Evolutionary conservation across 306 rosid genomes (phyloP).

Genomic region (Spatholobus suberectus): DNA sequence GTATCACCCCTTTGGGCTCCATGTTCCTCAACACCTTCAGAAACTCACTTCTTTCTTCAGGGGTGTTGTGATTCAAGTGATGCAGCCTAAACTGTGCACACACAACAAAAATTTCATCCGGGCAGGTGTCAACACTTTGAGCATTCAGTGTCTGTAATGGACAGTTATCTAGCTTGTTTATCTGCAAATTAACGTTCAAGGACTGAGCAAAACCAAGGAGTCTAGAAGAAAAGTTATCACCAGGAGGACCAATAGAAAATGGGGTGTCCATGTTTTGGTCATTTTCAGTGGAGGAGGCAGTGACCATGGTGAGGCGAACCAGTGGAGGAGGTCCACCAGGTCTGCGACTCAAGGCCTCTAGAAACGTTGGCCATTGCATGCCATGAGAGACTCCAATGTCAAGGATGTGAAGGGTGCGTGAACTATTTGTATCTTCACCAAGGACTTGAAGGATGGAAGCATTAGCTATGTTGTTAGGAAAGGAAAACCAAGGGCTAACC

Average conservation of each 20-base stretch:
- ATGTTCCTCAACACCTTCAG: conserved; percentile 56
- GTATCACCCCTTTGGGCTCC: conserved; percentile 79
- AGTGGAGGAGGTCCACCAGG: conserved; percentile 86
- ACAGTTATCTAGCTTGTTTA: conserved; percentile 65
- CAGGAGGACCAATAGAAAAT: conserved; percentile 80
- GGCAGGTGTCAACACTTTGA: conserved; percentile 48
- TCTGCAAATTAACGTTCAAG: conserved; percentile 69
- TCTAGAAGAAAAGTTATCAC: conserved; percentile 65
- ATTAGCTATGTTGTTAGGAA: conserved; percentile 84
- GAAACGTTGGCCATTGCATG: conserved; percentile 89
- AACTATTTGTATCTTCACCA: conserved; percentile 51
- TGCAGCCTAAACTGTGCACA: conserved; percentile 89
- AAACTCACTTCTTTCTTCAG: conserved; percentile 71
- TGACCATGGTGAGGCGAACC: conserved; percentile 77
- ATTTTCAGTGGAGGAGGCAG: conserved; percentile 50
- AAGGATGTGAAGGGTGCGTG: conserved; percentile 69
- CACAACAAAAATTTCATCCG: conserved; percentile 69
- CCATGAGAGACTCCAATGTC: conserved; percentile 96
- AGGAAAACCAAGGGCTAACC: conserved; percentile 95
- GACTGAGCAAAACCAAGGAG: conserved; percentile 79
- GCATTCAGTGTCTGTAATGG: conserved; percentile 56
- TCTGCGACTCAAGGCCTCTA: conserved; percentile 82
- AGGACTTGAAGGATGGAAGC: conserved; percentile 83
- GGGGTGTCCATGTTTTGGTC: no score
- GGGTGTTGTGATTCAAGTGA: conserved; percentile 61